A percentile compares a stretch with the other conserved stretches of the same genome.
phyloP scores from a whole-genome alignment of 345 rosid species.

The Lepidium sativum region DNA sequence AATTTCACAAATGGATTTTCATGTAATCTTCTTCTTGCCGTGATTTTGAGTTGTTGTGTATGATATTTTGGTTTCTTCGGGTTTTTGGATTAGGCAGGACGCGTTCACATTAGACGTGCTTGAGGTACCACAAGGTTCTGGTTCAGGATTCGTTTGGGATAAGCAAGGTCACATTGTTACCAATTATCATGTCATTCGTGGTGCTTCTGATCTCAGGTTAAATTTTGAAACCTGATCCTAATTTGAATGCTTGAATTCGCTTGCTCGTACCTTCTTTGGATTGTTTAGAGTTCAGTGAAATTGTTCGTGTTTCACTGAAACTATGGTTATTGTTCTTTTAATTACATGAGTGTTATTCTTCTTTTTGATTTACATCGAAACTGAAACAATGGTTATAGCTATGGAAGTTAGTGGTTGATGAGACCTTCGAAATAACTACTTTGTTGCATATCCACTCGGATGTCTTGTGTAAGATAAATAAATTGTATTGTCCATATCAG shows the following conservation, averaged over 20 bases:
- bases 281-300: neutral
- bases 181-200: conserved; percentile 91
- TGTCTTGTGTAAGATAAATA: conserved; percentile 1
- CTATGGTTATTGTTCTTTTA: too few relatives aligned
- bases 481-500: conserved; percentile 24
- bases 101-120: conserved; percentile 87
- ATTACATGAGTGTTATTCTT: neutral
- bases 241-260: neutral
- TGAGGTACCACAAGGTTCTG: conserved; percentile 97
- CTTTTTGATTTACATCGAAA: neutral
- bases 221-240: neutral
- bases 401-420: neutral
- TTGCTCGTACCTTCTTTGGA: neutral
- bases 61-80: neutral
- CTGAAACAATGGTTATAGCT: neutral
- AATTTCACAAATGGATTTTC: neutral
- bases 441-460: neutral
- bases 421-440: neutral
- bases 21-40: neutral
- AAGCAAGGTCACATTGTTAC: conserved; percentile 77
- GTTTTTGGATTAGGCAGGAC: conserved; percentile 55
- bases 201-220: conserved; percentile 95
- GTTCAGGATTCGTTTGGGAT: conserved; percentile 97
- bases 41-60: neutral
- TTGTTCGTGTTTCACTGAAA: neutral